Percentiles rank a stretch among this genome's conserved stretches.
Conservation (phyloP, 495 filamentous ascomycete genomes). For the Achaetomiella virescens region DNA sequence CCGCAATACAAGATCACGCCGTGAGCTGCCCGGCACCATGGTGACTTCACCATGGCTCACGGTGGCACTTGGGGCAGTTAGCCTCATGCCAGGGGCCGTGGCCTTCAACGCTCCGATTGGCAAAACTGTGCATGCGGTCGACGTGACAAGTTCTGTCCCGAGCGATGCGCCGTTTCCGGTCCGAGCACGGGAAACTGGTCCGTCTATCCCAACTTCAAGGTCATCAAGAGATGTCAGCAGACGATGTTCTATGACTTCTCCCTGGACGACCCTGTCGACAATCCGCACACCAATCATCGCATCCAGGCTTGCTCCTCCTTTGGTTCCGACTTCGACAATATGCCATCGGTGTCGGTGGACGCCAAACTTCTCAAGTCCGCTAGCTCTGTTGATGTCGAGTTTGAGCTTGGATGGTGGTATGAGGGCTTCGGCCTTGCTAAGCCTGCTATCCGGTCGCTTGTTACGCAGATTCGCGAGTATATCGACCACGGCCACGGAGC, state of each 20-base stretch:
- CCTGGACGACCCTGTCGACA: conserved; percentile 26
- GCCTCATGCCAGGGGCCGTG: neutral
- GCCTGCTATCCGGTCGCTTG: neutral
- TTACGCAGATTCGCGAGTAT: conserved; percentile 7
- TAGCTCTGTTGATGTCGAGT: neutral
- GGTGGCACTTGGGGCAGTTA: neutral
- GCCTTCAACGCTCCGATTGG: neutral
- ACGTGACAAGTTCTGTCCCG: conserved; percentile 30
- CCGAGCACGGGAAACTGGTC: conserved; percentile 31
- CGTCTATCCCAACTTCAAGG: conserved; percentile 25
- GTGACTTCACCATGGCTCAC: neutral
- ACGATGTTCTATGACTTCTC: conserved; percentile 30
- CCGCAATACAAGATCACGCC: no score
- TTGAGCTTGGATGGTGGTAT: conserved; percentile 10
- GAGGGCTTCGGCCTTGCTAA: neutral
- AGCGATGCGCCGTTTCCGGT: conserved; percentile 28
- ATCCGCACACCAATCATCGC: conserved; percentile 20
- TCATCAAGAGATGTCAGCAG: conserved; percentile 23
- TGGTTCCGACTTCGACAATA: conserved; percentile 15
- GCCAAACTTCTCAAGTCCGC: neutral
- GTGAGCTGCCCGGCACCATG: neutral
- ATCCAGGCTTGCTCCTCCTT: conserved; percentile 31
- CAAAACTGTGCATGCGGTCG: neutral
- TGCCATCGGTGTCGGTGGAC: neutral
- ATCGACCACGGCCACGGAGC: conserved; percentile 5